Evolutionary conservation across 345 rosid species (phyloP).

Genomic region (Gynandropsis gynandra): DNA sequence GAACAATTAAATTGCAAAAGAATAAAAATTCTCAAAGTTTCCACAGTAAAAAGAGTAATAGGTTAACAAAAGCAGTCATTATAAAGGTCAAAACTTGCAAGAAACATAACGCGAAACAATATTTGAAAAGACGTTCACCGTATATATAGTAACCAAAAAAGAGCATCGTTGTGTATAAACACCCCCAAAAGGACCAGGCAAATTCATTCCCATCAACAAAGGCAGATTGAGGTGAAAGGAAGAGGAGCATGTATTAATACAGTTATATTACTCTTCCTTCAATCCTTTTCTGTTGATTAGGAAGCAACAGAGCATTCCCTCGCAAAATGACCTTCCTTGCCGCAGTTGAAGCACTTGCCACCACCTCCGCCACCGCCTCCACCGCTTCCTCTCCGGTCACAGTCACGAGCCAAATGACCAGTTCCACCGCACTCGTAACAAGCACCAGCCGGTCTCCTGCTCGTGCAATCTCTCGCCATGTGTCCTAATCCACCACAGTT

Average conservation of each 20-base stretch:
- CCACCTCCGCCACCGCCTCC: conserved; percentile 21
- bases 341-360: conserved; percentile 38
- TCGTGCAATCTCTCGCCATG: conserved; percentile 34
- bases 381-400: conserved; percentile 24
- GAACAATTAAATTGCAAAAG: no score
- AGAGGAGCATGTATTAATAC: conserved; percentile 16
- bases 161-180: not conserved
- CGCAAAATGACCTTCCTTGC: conserved; percentile 44
- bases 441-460: conserved; percentile 21
- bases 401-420: conserved; percentile 40
- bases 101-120: no score
- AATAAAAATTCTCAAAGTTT: no score
- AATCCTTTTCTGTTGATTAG: conserved; percentile 6
- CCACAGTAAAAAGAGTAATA: no score
- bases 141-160: conserved; percentile 13
- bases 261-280: conserved; percentile 23
- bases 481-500: conserved; percentile 33
- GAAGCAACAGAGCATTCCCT: conserved; percentile 38
- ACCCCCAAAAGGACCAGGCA: not conserved
- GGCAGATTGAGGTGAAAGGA: conserved; percentile 8
- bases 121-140: no score
- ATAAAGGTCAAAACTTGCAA: no score
- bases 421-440: conserved; percentile 32
- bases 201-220: not conserved
- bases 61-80: no score